Percentiles rank a stretch among this genome's conserved stretches.
These are phyloP conservation scores for Backusella tuberculispora DNA, from an alignment of 192 early-diverging fungal genomes.

Conservation along the genomic window DNA sequence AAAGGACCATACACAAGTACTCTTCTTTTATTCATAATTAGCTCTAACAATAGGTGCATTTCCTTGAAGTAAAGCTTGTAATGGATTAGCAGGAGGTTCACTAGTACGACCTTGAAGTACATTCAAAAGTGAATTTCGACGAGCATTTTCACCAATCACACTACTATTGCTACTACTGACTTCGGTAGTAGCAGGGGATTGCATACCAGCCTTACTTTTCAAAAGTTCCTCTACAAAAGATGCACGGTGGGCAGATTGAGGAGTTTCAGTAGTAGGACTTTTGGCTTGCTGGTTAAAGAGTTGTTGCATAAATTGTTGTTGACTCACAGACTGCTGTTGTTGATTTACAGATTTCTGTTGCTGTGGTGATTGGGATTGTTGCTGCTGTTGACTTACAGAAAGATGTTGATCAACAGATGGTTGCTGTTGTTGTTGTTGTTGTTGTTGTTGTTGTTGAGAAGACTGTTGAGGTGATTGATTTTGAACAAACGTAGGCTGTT, in stretches of 20 bases:
- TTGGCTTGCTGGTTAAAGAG: not conserved
- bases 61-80: not conserved
- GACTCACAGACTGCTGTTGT: not conserved
- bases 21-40: not conserved
- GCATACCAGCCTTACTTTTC: slow-evolving; percentile 14
- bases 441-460: slow-evolving; percentile 17
- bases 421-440: slow-evolving; percentile 4
- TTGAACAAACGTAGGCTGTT: not conserved
- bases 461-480: not conserved
- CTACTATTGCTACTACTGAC: not conserved
- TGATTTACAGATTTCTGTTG: slow-evolving; percentile 11
- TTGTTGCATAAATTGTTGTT: not conserved
- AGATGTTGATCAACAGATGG: not conserved
- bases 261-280: not conserved
- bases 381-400: not conserved
- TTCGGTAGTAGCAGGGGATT: not conserved
- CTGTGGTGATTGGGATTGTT: not conserved
- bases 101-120: slow-evolving; percentile 19
- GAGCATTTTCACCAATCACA: slow-evolving; percentile 1
- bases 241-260: slow-evolving; percentile 9
- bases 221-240: slow-evolving; percentile 21
- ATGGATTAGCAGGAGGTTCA: slow-evolving; percentile 1
- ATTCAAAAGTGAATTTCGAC: slow-evolving; percentile 15
- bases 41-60: slow-evolving; percentile 1
- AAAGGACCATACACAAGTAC: not conserved